These are phyloP conservation scores for Didymella segeticola DNA, from an alignment of 2,329 filamentous ascomycete genomes.

Conservation along the genomic window DNA sequence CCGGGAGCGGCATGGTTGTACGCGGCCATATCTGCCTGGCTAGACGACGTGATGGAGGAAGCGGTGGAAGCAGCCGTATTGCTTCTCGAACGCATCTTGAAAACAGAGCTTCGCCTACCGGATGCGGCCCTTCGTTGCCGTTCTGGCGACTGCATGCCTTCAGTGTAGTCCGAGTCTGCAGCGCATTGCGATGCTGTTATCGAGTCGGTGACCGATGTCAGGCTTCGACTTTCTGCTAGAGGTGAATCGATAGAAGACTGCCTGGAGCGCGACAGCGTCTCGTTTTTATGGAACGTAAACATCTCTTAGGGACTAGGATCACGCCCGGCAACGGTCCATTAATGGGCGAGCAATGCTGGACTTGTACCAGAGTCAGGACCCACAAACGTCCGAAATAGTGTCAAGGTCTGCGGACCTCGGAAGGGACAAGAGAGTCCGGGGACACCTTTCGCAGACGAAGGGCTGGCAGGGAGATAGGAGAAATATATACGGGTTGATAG, in stretches of 20 bases:
- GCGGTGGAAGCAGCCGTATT: conserved; percentile 47
- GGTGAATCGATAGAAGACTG: conserved; percentile 45
- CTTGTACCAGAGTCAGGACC: conserved; percentile 32
- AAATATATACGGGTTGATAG: conserved; percentile 9
- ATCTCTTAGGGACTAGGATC: conserved; percentile 31
- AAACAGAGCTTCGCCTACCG: conserved; percentile 45
- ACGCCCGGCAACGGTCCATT: conserved; percentile 25
- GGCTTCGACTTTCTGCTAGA: conserved; percentile 27
- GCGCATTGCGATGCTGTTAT: conserved; percentile 34
- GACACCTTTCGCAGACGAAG: conserved; percentile 35
- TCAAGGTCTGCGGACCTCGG: conserved; percentile 36
- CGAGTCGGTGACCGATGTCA: conserved; percentile 33
- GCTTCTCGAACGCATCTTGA: conserved; percentile 47
- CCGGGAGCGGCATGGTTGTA: conserved; percentile 21
- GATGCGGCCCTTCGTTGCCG: conserved; percentile 29
- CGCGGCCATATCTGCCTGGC: conserved; percentile 31
- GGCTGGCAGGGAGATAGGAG: conserved; percentile 29
- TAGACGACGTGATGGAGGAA: conserved; percentile 35
- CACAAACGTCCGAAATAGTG: conserved; percentile 25
- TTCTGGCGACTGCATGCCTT: conserved; percentile 42
- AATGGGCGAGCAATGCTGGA: conserved; percentile 30
- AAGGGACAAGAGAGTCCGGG: conserved; percentile 31
- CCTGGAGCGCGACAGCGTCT: conserved; percentile 36
- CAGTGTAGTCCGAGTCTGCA: conserved; percentile 32
- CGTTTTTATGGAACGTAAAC: conserved; percentile 48